Evolutionary conservation across 768 basidiomycete species (phyloP), one percentile per base, ranked within the genome.

Genomic region (Tricholoma sp.): DNA sequence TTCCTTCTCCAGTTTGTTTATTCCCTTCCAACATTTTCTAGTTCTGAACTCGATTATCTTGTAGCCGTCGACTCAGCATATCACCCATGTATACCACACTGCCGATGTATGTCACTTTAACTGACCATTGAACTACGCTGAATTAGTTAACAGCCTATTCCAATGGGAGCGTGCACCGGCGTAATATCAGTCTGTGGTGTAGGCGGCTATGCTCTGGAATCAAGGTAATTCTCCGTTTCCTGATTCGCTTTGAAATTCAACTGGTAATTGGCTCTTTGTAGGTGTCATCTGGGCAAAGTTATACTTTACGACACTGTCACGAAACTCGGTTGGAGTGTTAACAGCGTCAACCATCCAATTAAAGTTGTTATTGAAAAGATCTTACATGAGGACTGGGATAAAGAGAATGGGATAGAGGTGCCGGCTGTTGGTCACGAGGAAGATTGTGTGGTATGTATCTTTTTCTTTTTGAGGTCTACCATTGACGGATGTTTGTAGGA

Each of bases 81-180:
- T 96, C 41, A 94, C 88, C 0, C 93, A 98, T 64, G 78, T 98
- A 7, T 96, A 90, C 65, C 89, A 98, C 66, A 98, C 89, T 1
- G 95, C 88, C 18, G 96, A 98, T 53, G 79, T 80, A 59, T 54
- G 77, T 68, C 10, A 8, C 17, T 24, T 39, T 9, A 24, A 24
- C 24, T 56, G 17, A 9, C 24, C 32, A 45, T 53, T 24, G 31
- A 9, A 45, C 13, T 8, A 44, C 18, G 42, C 13, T 59, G 17
- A 57, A 45, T 57, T 52, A 13, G 29, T 29, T 59, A n/a, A 39
- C 42, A 80, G 76, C 95, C 95, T 0, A 91, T 98, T 34, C 82
- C 95, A 3, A 89, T 90, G 82, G 91, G 90, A 1, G 78, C 78
- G 0, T 94, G 92, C 65, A 94, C 76, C 11, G 93, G 92, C 11